Percentiles rank a stretch among this genome's conserved stretches.
Evolutionary conservation across 371 early-diverging fungal genomes (phyloP).

Genomic region (Sporodiniella umbellata): DNA sequence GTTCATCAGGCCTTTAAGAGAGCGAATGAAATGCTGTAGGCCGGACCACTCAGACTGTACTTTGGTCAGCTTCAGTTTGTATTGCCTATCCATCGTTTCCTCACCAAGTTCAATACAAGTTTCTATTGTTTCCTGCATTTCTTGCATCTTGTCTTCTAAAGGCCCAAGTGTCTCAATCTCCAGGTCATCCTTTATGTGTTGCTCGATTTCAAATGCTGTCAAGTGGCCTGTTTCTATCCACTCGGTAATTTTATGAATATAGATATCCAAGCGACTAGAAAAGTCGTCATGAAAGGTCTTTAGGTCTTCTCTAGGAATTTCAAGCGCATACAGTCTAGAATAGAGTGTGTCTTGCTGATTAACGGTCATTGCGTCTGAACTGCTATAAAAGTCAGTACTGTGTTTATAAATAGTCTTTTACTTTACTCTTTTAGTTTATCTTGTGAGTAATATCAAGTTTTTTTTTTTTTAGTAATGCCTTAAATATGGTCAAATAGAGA

Average conservation of each 20-base stretch:
- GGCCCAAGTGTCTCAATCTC: slow-evolving; percentile 7
- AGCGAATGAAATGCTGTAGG: slow-evolving; percentile 37
- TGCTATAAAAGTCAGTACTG: too few species aligned
- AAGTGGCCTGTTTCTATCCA: slow-evolving; percentile 42
- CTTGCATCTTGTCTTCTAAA: slow-evolving; percentile 15
- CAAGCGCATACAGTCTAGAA: background rate
- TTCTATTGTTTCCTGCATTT: slow-evolving; percentile 20
- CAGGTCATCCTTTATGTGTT: slow-evolving; percentile 22
- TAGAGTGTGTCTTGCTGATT: background rate
- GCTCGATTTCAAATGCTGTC: slow-evolving; percentile 35
- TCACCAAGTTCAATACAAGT: slow-evolving; percentile 12
- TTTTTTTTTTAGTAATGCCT: too few species aligned
- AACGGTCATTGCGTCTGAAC: background rate
- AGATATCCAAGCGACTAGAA: slow-evolving; percentile 11
- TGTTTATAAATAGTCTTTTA: too few species aligned
- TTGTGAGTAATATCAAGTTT: too few species aligned
- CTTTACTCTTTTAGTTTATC: too few species aligned
- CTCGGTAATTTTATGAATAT: slow-evolving; percentile 18
- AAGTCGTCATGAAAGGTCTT: background rate
- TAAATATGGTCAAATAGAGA: too few species aligned
- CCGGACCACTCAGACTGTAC: slow-evolving; percentile 50
- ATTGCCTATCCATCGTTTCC: slow-evolving; percentile 22
- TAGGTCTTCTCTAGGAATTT: background rate
- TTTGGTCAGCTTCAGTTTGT: slow-evolving; percentile 28
- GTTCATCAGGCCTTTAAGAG: slow-evolving; percentile 23